Evolutionary conservation across 495 filamentous ascomycete genomes (phyloP), one percentile per base, ranked within the genome.

Genomic region (Penicillium steckii): DNA sequence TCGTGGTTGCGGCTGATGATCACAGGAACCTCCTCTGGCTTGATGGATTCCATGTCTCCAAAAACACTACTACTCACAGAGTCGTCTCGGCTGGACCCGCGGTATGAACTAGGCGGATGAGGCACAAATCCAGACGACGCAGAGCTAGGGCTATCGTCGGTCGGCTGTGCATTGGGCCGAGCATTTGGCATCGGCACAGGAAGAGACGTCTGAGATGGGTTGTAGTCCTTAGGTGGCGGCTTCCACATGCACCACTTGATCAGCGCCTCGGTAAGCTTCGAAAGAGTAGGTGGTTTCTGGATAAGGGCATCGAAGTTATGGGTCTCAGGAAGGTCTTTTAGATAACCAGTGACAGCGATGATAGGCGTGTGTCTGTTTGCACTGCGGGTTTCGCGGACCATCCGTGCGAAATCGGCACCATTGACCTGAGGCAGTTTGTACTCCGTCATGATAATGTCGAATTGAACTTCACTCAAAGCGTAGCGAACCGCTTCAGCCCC

Each of bases 371-470:
- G 83, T n/a, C 87, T 83, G 63, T 98, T 98, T 18, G 88, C 81
- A 67, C 96, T 96, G 68, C 93, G 90, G 4, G 90, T 96, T 56
- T 96, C 91, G 23, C 94, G 85, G 49, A 98, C 88, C 94, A 98
- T 97, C 21, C 94, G 87, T 23, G 94, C 92, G 45, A 97, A 89
- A 67, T 98, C 94, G 4, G 89, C 87, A 12, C 94, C 94, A 61
- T 91, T 96, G 46, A 97, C 88, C 55, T 93, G 89, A 1, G 95
- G 95, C 46, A 98, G 77, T 67, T 90, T 94, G 74, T 87, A 96
- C 67, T 98, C 94, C 66, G 95, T 96, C 77, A 98, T 89, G 63
- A 98, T 97, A 59, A 98, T 93, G 70, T 98, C 94, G 47, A 84
- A 97, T 52, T 89, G 78, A 37, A 98, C 90, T 66, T 97, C 90